These are phyloP conservation scores for Curvularia sp. DNA, from an alignment of 2,329 filamentous ascomycete genomes.

Conservation along the genomic window DNA sequence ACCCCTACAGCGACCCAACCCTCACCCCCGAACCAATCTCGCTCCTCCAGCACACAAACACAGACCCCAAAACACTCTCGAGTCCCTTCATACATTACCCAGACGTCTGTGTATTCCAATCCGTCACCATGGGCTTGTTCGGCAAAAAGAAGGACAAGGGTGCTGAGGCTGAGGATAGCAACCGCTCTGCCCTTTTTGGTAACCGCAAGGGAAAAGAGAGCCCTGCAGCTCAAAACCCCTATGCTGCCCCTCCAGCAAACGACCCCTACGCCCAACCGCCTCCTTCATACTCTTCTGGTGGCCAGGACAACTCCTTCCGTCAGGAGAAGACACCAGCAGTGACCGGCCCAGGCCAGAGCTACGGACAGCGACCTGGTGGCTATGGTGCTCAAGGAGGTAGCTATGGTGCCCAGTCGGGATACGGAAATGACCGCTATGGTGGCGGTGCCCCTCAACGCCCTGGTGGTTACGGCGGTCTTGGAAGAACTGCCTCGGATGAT, in stretches of 20 bases:
- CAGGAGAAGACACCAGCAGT: slow-evolving; percentile 55
- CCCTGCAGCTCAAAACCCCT: slow-evolving; percentile 56
- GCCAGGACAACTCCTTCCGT: slow-evolving; percentile 43
- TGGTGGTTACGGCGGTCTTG: slow-evolving; percentile 51
- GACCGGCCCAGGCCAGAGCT: slow-evolving; percentile 50
- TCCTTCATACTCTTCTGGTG: slow-evolving; percentile 48
- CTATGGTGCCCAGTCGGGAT: slow-evolving; percentile 46
- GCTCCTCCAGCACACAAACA: neutral
- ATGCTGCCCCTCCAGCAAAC: slow-evolving; percentile 52
- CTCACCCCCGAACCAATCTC: neutral
- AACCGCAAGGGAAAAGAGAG: slow-evolving; percentile 60
- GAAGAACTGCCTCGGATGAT: slow-evolving; percentile 52
- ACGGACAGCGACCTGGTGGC: slow-evolving; percentile 47
- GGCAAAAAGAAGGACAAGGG: slow-evolving; percentile 63
- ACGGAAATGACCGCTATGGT: slow-evolving; percentile 58
- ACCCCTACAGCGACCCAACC: neutral
- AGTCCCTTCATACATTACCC: neutral
- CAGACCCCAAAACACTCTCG: neutral
- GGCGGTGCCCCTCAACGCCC: slow-evolving; percentile 49
- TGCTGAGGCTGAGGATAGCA: slow-evolving; percentile 60
- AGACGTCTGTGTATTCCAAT: neutral
- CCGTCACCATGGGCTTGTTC: slow-evolving; percentile 54
- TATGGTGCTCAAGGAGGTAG: slow-evolving; percentile 39
- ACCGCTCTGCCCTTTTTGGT: slow-evolving; percentile 66
- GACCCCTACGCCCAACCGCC: slow-evolving; percentile 62